These are phyloP conservation scores for Lachnellula occidentalis DNA, from an alignment of 2,329 filamentous ascomycete genomes.

Conservation along the genomic window DNA sequence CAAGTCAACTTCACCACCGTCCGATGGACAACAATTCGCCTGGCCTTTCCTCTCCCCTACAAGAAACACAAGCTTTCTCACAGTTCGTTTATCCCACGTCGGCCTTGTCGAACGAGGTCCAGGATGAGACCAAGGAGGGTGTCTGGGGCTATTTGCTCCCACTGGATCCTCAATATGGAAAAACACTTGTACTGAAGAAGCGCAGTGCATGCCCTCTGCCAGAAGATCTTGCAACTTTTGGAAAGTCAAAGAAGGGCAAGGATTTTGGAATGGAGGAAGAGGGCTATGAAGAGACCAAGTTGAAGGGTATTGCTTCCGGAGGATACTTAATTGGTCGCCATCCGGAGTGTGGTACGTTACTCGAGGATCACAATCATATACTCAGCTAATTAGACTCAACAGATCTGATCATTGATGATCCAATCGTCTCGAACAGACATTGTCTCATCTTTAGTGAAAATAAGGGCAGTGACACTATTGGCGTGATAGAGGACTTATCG, in stretches of 20 bases:
- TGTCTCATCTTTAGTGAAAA: slow-evolving; percentile 62
- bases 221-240: slow-evolving; percentile 37
- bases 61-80: slow-evolving; percentile 73
- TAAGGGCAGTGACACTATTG: slow-evolving; percentile 54
- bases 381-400: slow-evolving; percentile 2
- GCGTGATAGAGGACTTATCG: slow-evolving; percentile 86
- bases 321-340: slow-evolving; percentile 92
- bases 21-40: slow-evolving; percentile 35
- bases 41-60: slow-evolving; percentile 54
- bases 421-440: slow-evolving; percentile 82
- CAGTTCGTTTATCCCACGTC: slow-evolving; percentile 73
- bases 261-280: slow-evolving; percentile 49
- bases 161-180: slow-evolving; percentile 63
- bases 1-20: slow-evolving; percentile 45
- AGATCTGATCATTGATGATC: slow-evolving; percentile 71
- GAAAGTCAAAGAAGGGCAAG: slow-evolving; percentile 39
- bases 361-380: background rate
- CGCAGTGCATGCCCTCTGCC: slow-evolving; percentile 64
- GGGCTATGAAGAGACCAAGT: slow-evolving; percentile 57
- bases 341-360: slow-evolving; percentile 76
- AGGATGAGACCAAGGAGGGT: slow-evolving; percentile 68
- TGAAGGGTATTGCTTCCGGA: slow-evolving; percentile 59
- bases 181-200: slow-evolving; percentile 69
- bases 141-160: slow-evolving; percentile 96
- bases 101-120: slow-evolving; percentile 71